A percentile compares a stretch with the other conserved stretches of the same genome.
Conservation (phyloP, 345 rosid species). For the Aurinia saxatilis region DNA sequence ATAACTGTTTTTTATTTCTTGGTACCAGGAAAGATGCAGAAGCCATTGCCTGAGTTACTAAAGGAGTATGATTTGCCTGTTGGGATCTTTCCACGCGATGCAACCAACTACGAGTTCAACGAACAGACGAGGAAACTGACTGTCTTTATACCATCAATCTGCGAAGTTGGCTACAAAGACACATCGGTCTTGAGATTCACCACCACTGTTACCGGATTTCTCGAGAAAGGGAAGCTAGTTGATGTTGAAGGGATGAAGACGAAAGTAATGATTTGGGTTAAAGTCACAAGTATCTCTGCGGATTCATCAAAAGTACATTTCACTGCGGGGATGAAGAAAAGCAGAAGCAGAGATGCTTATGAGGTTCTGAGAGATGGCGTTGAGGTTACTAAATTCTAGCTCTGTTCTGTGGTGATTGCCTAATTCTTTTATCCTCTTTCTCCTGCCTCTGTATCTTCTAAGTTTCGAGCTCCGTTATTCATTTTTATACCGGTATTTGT, state of each 20-base stretch:
- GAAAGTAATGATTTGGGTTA: conserved; percentile 87
- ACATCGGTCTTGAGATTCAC: conserved; percentile 75
- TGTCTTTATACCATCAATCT: conserved; percentile 62
- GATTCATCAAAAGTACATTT: conserved; percentile 92
- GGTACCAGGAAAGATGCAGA: conserved; percentile 59
- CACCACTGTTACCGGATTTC: conserved; percentile 61
- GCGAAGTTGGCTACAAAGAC: conserved; percentile 92
- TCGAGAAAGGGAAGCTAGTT: conserved; percentile 64
- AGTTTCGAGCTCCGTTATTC: neutral
- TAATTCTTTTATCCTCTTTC: conserved; percentile 18
- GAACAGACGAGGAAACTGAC: conserved; percentile 66
- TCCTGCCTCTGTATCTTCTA: neutral
- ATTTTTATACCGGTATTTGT: neutral
- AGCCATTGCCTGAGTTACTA: conserved; percentile 75
- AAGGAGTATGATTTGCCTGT: conserved; percentile 73
- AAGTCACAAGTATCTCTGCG: conserved; percentile 62
- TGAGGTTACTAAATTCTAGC: conserved; percentile 63
- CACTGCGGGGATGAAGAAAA: conserved; percentile 85
- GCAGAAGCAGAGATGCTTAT: conserved; percentile 67
- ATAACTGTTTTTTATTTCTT: neutral
- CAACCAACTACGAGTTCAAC: conserved; percentile 84
- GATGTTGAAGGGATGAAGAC: conserved; percentile 93
- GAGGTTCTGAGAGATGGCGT: conserved; percentile 51
- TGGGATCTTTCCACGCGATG: conserved; percentile 86
- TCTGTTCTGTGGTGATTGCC: neutral